phyloP scores from a whole-genome alignment of 345 rosid species.

The Acer negundo region DNA sequence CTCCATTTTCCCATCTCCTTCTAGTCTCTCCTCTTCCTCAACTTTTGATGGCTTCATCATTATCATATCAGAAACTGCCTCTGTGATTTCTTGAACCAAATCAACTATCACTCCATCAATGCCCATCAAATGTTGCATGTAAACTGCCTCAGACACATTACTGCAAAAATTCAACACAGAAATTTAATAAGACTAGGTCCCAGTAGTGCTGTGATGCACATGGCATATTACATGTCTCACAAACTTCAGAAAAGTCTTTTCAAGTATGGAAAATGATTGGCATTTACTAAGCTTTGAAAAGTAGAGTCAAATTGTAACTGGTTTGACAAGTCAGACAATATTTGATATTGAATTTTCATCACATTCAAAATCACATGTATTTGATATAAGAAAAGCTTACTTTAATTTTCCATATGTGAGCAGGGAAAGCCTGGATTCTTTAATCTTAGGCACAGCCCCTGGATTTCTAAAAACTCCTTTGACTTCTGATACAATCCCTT shows the following conservation, averaged over 20 bases:
- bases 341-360: not conserved
- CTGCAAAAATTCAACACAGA: conserved; percentile 28
- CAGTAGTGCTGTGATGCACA: not conserved
- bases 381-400: conserved; percentile 29
- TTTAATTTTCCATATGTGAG: conserved; percentile 86
- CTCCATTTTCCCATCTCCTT: conserved; percentile 2
- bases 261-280: too few relatives aligned
- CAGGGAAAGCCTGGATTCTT: conserved; percentile 79
- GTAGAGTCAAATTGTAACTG: not conserved
- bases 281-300: not conserved
- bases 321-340: not conserved
- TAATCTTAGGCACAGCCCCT: conserved; percentile 65
- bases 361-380: not conserved
- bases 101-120: conserved; percentile 90
- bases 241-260: not conserved
- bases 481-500: conserved; percentile 86
- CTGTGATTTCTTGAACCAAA: conserved; percentile 73
- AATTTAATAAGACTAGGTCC: not conserved
- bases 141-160: conserved; percentile 82
- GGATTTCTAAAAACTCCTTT: conserved; percentile 82
- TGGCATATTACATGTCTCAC: not conserved
- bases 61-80: conserved; percentile 60
- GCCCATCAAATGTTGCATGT: conserved; percentile 93
- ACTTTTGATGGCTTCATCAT: conserved; percentile 50
- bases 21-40: conserved; percentile 22